A percentile compares a stretch with the other conserved stretches of the same genome.
Conservation (phyloP, 2,329 filamentous ascomycete genomes). For the Paracamarosporium sp. region DNA sequence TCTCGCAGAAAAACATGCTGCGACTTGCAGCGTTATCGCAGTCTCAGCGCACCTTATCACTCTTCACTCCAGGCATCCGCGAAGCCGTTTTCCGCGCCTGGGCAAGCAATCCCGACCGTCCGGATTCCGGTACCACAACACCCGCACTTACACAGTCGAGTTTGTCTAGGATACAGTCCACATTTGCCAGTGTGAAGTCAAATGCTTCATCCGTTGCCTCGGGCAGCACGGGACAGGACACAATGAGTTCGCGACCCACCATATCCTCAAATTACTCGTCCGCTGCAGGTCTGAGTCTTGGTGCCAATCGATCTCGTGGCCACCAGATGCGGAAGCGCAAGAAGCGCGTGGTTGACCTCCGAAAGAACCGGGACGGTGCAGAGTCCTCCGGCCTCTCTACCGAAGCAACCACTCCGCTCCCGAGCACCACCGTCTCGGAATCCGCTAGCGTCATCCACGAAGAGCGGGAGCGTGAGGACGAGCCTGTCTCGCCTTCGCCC, state of each 20-base stretch:
- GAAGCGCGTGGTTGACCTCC: slow-evolving; percentile 80
- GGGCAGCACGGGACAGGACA: slow-evolving; percentile 56
- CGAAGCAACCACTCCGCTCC: slow-evolving; percentile 55
- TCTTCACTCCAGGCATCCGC: slow-evolving; percentile 89
- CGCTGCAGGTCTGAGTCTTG: slow-evolving; percentile 67
- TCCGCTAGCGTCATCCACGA: slow-evolving; percentile 54
- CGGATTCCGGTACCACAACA: slow-evolving; percentile 59
- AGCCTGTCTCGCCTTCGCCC: slow-evolving; percentile 40
- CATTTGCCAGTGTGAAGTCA: slow-evolving; percentile 56
- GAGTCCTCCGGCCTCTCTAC: slow-evolving; percentile 60
- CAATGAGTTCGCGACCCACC: slow-evolving; percentile 69
- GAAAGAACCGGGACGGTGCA: slow-evolving; percentile 64
- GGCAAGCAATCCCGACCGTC: slow-evolving; percentile 78
- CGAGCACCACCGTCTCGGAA: slow-evolving; percentile 64
- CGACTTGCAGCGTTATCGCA: slow-evolving; percentile 82
- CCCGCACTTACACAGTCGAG: slow-evolving; percentile 52
- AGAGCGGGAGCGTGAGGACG: slow-evolving; percentile 40
- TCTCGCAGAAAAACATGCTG: slow-evolving; percentile 93
- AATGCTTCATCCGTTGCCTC: slow-evolving; percentile 42
- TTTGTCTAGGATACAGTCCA: slow-evolving; percentile 55
- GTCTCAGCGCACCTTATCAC: slow-evolving; percentile 86
- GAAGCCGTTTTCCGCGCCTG: slow-evolving; percentile 93
- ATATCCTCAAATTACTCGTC: slow-evolving; percentile 68
- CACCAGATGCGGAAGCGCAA: slow-evolving; percentile 78
- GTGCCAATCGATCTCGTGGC: slow-evolving; percentile 65